phyloP scores from a whole-genome alignment of 2,329 filamentous ascomycete species.

The Diaporthe eres region DNA sequence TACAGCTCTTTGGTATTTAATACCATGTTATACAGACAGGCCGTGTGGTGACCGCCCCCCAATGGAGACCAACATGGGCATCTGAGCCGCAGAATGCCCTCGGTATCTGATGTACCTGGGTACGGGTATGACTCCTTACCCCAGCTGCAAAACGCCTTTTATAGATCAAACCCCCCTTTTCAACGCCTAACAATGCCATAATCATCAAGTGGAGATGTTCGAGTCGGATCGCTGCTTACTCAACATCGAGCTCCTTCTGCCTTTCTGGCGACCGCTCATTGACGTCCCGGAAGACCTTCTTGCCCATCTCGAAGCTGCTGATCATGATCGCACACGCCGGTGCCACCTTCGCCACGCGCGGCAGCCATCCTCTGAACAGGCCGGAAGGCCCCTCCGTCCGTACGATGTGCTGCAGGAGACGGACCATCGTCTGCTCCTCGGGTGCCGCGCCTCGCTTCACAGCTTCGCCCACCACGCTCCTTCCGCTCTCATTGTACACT shows the following conservation, averaged over 20 bases:
- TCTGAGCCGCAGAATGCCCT: slow-evolving; percentile 28
- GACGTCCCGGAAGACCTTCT: slow-evolving; percentile 83
- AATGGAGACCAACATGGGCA: neutral
- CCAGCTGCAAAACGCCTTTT: slow-evolving; percentile 31
- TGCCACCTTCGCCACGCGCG: slow-evolving; percentile 92
- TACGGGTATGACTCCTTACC: slow-evolving; percentile 27
- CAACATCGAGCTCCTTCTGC: slow-evolving; percentile 41
- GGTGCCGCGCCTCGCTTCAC: slow-evolving; percentile 63
- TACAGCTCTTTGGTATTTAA: neutral
- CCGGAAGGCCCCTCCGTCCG: slow-evolving; percentile 84
- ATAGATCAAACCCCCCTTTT: slow-evolving; percentile 35
- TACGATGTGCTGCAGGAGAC: slow-evolving; percentile 93
- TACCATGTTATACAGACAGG: slow-evolving; percentile 23
- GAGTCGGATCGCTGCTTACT: slow-evolving; percentile 26
- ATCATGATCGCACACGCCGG: slow-evolving; percentile 99
- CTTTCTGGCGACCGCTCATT: slow-evolving; percentile 68
- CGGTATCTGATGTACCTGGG: slow-evolving; percentile 15
- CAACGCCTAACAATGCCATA: slow-evolving; percentile 38
- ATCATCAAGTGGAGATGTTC: slow-evolving; percentile 39
- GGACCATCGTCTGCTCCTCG: slow-evolving; percentile 83
- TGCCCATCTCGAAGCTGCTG: slow-evolving; percentile 95
- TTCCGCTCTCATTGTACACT: slow-evolving; percentile 74
- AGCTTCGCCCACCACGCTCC: slow-evolving; percentile 51
- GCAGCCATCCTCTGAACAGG: slow-evolving; percentile 92
- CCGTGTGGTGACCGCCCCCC: slow-evolving; percentile 8